Conservation (phyloP, 208 protist species). For the Balamuthia mandrillaris region DNA sequence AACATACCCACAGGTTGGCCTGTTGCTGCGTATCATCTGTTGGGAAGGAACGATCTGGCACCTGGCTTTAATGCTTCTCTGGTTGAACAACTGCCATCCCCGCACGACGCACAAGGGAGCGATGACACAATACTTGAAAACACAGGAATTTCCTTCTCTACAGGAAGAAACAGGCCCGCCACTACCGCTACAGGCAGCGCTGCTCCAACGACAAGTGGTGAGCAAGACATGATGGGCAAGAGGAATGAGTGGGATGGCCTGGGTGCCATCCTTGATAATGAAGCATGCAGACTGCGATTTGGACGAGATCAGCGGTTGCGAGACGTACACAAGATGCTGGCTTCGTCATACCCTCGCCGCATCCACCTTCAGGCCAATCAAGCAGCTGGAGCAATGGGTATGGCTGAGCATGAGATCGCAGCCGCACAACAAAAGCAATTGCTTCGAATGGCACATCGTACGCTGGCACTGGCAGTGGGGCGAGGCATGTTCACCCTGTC, state of each 20-base stretch:
- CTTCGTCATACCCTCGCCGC: slow-evolving; percentile 10
- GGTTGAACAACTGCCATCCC: background rate
- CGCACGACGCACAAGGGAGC: too few relatives aligned
- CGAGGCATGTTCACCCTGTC: slow-evolving; percentile 75
- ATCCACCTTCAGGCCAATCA: background rate
- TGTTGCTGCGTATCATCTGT: slow-evolving; percentile 34
- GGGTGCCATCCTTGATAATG: slow-evolving; percentile 24
- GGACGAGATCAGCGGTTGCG: slow-evolving; percentile 42
- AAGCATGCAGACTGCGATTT: slow-evolving; percentile 46
- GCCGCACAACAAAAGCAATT: slow-evolving; percentile 58
- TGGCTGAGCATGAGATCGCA: background rate
- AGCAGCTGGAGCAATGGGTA: background rate
- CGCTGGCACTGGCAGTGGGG: slow-evolving; percentile 69
- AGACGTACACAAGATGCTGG: slow-evolving; percentile 53
- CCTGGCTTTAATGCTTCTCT: background rate
- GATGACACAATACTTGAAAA: too few relatives aligned
- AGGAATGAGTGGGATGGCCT: background rate
- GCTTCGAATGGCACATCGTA: slow-evolving; percentile 44
- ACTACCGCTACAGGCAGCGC: too few relatives aligned
- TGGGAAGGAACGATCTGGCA: slow-evolving; percentile 58
- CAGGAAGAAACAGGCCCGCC: too few relatives aligned
- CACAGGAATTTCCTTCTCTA: too few relatives aligned
- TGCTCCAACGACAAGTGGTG: background rate
- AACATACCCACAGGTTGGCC: slow-evolving; percentile 49
- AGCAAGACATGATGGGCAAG: background rate